These are phyloP conservation scores for Kentomonas sorsogonicus DNA, from an alignment of 208 protist species.

Conservation along the genomic window DNA sequence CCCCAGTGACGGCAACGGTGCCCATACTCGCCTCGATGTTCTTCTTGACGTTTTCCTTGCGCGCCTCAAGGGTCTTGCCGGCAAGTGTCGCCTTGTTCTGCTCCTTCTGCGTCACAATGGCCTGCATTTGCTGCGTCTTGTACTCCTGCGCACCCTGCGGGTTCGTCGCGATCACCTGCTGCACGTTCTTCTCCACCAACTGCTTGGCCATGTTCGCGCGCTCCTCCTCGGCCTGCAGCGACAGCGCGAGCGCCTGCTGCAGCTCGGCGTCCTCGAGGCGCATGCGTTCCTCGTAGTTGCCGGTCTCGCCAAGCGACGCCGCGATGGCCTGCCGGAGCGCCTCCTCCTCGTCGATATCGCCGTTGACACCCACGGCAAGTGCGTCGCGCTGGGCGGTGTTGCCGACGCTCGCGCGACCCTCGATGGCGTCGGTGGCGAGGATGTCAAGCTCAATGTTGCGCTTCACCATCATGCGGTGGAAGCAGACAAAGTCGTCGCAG, in stretches of 20 bases:
- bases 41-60: slow-evolving; percentile 32
- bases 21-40: slow-evolving; percentile 19
- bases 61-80: slow-evolving; percentile 33
- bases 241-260: slow-evolving; percentile 52
- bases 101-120: slow-evolving; percentile 46
- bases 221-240: slow-evolving; percentile 44
- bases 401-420: slow-evolving; percentile 9
- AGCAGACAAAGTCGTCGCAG: slow-evolving; percentile 85
- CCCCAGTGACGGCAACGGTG: background rate
- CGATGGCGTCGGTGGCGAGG: slow-evolving; percentile 36
- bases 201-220: slow-evolving; percentile 11
- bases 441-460: slow-evolving; percentile 90
- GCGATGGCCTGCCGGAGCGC: slow-evolving; percentile 66
- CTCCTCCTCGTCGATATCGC: slow-evolving; percentile 65
- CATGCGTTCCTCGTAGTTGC: slow-evolving; percentile 22
- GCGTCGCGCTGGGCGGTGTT: slow-evolving; percentile 9
- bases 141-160: slow-evolving; percentile 17
- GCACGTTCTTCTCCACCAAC: slow-evolving; percentile 20
- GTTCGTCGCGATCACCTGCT: slow-evolving; percentile 11
- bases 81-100: slow-evolving; percentile 44
- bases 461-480: slow-evolving; percentile 88
- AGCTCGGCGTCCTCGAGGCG: slow-evolving; percentile 69
- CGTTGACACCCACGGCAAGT: slow-evolving; percentile 30
- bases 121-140: slow-evolving; percentile 26
- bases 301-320: slow-evolving; percentile 55